Percentiles rank a stretch among this genome's conserved stretches.
These are phyloP conservation scores for Eutrema heterophyllum DNA, from an alignment of 345 rosid genomes.

Conservation along the genomic window DNA sequence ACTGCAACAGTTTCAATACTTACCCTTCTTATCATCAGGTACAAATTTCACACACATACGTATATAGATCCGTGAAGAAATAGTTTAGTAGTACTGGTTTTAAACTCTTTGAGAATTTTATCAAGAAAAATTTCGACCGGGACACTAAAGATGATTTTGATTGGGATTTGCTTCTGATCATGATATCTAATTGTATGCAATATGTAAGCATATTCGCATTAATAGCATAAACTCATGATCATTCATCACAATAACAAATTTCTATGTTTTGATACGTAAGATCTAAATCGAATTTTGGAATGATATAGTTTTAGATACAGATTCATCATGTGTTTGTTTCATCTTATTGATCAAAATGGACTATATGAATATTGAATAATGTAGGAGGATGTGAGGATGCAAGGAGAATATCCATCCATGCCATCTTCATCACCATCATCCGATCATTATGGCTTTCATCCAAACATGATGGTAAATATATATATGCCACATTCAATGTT, in stretches of 20 bases:
- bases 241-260: neutral
- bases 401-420: constrained; percentile 50
- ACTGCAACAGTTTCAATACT: constrained; percentile 25
- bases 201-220: neutral
- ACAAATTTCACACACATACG: neutral
- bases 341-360: neutral
- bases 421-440: constrained; percentile 58
- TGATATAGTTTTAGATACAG: neutral
- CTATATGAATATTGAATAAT: constrained; percentile 5
- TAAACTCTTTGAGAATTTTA: neutral
- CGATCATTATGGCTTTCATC: constrained; percentile 55
- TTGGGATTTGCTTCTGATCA: neutral
- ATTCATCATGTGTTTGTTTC: neutral
- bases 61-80: neutral
- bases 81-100: neutral
- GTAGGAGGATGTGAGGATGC: constrained; percentile 77
- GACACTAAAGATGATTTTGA: neutral
- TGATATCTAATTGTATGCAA: neutral
- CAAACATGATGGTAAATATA: constrained; percentile 54
- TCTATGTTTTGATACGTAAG: neutral
- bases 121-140: neutral
- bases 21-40: constrained; percentile 62
- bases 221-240: neutral
- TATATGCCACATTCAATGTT: neutral
- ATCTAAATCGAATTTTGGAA: neutral